Evolutionary conservation across 2,329 filamentous ascomycete species (phyloP), one percentile per base, ranked within the genome.

Genomic region (Tolypocladium ophioglossoides): DNA sequence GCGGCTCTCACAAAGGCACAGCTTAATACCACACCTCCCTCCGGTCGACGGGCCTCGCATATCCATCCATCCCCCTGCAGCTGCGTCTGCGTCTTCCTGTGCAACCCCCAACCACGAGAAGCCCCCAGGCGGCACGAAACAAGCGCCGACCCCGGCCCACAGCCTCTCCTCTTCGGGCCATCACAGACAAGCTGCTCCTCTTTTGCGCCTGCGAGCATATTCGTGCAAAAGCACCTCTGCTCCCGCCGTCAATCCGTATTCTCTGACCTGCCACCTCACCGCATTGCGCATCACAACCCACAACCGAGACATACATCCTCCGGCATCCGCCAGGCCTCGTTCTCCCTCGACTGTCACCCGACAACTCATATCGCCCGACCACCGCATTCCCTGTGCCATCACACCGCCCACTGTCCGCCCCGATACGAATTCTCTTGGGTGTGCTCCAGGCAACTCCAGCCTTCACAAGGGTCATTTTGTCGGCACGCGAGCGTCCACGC

Each of bases 301-400:
- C 61, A 57, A 60, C 63, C 62, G 61, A 67, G 64, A 67, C 65
- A 66, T 64, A 66, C 62, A 61, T 59, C 58, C 51, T 39, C n/a
- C 51, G 52, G 55, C 52, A 44, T 46, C 44, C 50, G 46, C 51
- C 50, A 51, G 40, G 41, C 22, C 27, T 39, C 9, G 41, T 14
- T 20, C 18, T 22, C 41, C 32, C 24, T 32, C 54, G 39, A 27
- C 35, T 30, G 41, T n/a, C 48, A 27, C 52, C 32, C 49, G 16
- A 46, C 50, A 49, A 37, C 47, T 47, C 41, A 35, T 30, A 35
- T 34, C 37, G 22, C 46, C 54, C 44, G 41, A 52, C 55, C 57
- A 54, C 56, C 55, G 58, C 50, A 55, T 56, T 57, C 57, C 57
- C 55, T 59, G 56, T 56, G 53, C 56, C 63, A 58, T 57, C n/a